Base-by-base conservation (phyloP, 179 eudicot species). In the Silene vulgaris region DNA sequence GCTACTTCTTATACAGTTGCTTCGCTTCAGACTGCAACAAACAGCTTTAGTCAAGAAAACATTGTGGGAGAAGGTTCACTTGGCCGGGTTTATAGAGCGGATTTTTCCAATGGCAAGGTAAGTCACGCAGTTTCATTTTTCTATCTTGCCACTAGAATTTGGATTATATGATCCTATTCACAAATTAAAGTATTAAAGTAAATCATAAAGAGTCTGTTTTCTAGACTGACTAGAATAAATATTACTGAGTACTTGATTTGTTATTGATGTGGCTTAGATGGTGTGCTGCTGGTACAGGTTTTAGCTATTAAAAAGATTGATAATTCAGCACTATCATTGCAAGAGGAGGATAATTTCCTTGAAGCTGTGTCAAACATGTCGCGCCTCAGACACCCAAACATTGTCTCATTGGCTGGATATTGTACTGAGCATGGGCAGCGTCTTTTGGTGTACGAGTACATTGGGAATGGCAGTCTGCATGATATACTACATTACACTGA, bases 301-400 rank as follows among this genome's bases (percentile, higher is more conserved):
- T 81, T 87, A 83, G 97, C 97, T 30, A 76, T 95, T 43, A 95
- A 95, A 84, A 95, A 95, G 91, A 88, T 95, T 56, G 99, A 95
- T 87, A 90, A 85, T 77, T 87, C 99, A 75, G 99, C 97, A 67
- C 76, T 95, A 76, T 90, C 97, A 48, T 83, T 95, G 66, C 97
- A 89, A 82, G 99, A 92, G 78, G 99, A 95, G 85, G 99, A 95
- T 77, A 87, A 89, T 86, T 92, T 95, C 76, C 91, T 92, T 20
- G 99, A 95, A 89, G 99, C 97, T 59, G 88, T 92, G 67, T 90
- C 99, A 79, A 95, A 89, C 75, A 95, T 95, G 93, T 88, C 99
- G 65, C 92, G 97, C 32, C 87, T 95, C 35, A 90, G 97, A 85
- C 96, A 95, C 71, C 97, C 99, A 60, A 95, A 90, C 80, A 84